Evolutionary conservation across 306 rosid genomes (phyloP), one percentile per base, ranked within the genome.

Genomic region (Cucurbita maxima): DNA sequence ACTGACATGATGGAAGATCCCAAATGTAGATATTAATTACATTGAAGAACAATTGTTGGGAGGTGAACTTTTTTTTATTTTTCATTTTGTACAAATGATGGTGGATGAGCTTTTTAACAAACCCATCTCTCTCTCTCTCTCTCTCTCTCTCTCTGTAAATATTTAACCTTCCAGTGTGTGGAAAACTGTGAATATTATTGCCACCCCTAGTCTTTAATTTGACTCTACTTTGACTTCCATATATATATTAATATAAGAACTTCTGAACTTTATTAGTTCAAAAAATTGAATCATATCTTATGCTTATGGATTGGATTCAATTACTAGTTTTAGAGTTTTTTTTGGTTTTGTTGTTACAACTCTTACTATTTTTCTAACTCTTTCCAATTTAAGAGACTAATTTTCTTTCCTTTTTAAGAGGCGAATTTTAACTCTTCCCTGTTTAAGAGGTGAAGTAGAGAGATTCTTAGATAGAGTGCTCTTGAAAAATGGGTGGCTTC

Each of bases 1-100:
- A 80, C 79, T 76, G 97, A 91, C 76, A 77, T 91, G 97, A 95
- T 85, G 99, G 97, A 89, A 95, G 97, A 84, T 83, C 44, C 82
- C 64, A 87, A 86, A 73, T 94, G 97, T 94, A 86, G 3, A 90
- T 94, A 82, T 44, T 51, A 81, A 79, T 58, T 75, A 81, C 83
- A 76, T 83, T 81, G 37, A 68, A 73, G 75, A 75, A 78, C 36
- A 74, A 80, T 62, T 80, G 62, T 22, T 82, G 95, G 89, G 84
- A 16, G 62, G 86, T 81, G 85, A 82, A 79, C 64, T 79, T 74
- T 61, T 45, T 15, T 14, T 19, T 54, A 12, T 51, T 83, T 72
- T 77, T 58, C 76, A 22, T 77, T 81, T 55, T 86, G 91, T 89
- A 85, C 79, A 86, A 92, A 85, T 84, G 78, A 73, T 82, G 81